Evolutionary conservation across 1,284 basidiomycete species (phyloP).

Genomic region (Cryptococcus sp.): DNA sequence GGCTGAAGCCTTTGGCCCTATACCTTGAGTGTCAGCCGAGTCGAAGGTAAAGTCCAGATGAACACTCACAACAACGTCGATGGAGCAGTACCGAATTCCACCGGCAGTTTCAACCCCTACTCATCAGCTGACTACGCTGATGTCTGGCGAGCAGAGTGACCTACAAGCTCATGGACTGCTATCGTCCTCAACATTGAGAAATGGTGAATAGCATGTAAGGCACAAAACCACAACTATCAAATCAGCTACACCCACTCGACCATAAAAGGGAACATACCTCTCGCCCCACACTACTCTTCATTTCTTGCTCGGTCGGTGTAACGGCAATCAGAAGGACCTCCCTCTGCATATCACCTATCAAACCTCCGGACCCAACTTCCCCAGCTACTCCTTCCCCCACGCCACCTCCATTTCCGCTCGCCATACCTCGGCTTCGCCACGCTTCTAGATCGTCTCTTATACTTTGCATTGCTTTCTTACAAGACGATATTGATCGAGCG

Average conservation of each 20-base stretch:
- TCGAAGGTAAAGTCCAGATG: not conserved
- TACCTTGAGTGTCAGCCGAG: no score
- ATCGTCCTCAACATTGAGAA: conserved; percentile 45
- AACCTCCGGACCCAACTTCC: conserved; percentile 6
- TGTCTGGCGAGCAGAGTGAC: conserved; percentile 5
- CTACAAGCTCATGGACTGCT: conserved; percentile 44
- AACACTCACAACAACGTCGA: conserved; percentile 36
- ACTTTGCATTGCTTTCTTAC: conserved; percentile 18
- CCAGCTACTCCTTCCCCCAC: conserved; percentile 10
- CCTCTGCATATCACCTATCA: conserved; percentile 21
- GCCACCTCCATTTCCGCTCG: not conserved
- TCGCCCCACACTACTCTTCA: conserved; percentile 34
- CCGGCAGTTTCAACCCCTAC: conserved; percentile 36
- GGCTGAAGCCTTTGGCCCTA: conserved; percentile 9
- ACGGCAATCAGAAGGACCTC: conserved; percentile 33
- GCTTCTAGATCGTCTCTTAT: conserved; percentile 23
- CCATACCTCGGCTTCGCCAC: conserved; percentile 6
- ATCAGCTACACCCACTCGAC: conserved; percentile 5
- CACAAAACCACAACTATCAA: conserved; percentile 42
- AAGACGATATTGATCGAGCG: conserved; percentile 23
- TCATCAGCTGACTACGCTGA: not conserved
- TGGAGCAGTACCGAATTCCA: conserved; percentile 44
- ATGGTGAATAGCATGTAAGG: conserved; percentile 44
- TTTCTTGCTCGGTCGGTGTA: conserved; percentile 37
- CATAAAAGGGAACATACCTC: conserved; percentile 29